phyloP scores from a whole-genome alignment of 2,329 filamentous ascomycete genomes.

The Xylaria sp. region DNA sequence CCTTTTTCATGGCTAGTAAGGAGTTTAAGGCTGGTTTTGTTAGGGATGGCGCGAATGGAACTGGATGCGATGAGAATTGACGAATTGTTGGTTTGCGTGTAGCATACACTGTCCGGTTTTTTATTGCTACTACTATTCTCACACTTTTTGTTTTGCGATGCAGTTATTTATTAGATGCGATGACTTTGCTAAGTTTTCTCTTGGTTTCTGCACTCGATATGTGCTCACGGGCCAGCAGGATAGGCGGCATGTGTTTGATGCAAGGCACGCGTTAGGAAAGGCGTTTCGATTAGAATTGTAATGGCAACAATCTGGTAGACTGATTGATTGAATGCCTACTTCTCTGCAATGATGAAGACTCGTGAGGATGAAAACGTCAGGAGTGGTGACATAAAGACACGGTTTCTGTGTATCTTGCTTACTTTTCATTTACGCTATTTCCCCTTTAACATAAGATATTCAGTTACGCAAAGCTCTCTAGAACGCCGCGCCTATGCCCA shows the following conservation, averaged over 20 bases:
- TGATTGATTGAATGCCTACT: neutral
- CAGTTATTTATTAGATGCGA: neutral
- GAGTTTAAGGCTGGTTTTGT: slow-evolving; percentile 6
- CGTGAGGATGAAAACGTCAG: neutral
- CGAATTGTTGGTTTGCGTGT: neutral
- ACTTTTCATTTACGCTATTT: slow-evolving; percentile 8
- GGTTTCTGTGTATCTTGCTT: neutral
- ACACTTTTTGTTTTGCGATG: neutral
- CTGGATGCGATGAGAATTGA: neutral
- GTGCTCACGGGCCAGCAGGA: neutral
- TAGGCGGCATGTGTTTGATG: neutral
- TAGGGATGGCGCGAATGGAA: neutral
- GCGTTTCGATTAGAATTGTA: neutral
- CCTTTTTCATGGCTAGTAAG: neutral
- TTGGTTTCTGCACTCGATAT: neutral
- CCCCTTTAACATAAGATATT: neutral
- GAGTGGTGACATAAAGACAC: neutral
- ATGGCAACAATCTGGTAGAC: neutral
- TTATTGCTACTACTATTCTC: neutral
- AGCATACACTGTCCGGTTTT: neutral
- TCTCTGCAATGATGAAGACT: neutral
- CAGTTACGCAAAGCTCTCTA: slow-evolving; percentile 14
- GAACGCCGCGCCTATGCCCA: slow-evolving; percentile 27
- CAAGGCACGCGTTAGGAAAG: neutral
- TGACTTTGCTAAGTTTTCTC: neutral